A percentile compares a stretch with the other conserved stretches of the same genome.
These are phyloP conservation scores for Parafenestella ontariensis DNA, from an alignment of 2,329 filamentous ascomycete genomes.

Conservation along the genomic window DNA sequence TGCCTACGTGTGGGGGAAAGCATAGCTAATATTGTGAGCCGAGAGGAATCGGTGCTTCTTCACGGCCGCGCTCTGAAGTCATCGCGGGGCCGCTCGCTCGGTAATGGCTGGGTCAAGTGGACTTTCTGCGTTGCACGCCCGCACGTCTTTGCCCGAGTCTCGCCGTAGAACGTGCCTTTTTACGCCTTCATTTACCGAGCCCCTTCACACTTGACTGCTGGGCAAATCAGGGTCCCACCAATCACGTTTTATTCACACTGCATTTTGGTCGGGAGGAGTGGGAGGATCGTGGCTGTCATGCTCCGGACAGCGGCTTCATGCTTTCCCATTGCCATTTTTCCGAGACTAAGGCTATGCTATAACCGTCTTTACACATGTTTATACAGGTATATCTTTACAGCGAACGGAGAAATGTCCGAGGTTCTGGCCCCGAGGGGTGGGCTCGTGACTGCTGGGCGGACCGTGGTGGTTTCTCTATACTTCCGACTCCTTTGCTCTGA, in stretches of 20 bases:
- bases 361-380: constrained; percentile 27
- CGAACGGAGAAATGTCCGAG: constrained; percentile 23
- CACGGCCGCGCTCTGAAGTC: constrained; percentile 48
- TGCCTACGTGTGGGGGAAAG: constrained; percentile 46
- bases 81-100: constrained; percentile 40
- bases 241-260: constrained; percentile 16
- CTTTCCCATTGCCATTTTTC: constrained; percentile 31
- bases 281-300: constrained; percentile 10
- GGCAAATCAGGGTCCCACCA: constrained; percentile 25
- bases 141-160: constrained; percentile 38
- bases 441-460: constrained; percentile 7
- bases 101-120: constrained; percentile 22
- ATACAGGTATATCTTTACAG: constrained; percentile 38
- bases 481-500: constrained; percentile 39
- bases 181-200: constrained; percentile 34
- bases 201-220: constrained; percentile 9
- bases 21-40: constrained; percentile 11
- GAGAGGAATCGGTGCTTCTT: constrained; percentile 23
- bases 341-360: constrained; percentile 26
- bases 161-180: constrained; percentile 34
- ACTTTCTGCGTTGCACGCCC: constrained; percentile 19
- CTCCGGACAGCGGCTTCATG: constrained; percentile 28
- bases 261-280: background rate
- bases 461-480: constrained; percentile 12
- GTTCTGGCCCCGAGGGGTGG: constrained; percentile 8